Conservation (phyloP, 2,329 filamentous ascomycete species). For the Neonectria faginata region DNA sequence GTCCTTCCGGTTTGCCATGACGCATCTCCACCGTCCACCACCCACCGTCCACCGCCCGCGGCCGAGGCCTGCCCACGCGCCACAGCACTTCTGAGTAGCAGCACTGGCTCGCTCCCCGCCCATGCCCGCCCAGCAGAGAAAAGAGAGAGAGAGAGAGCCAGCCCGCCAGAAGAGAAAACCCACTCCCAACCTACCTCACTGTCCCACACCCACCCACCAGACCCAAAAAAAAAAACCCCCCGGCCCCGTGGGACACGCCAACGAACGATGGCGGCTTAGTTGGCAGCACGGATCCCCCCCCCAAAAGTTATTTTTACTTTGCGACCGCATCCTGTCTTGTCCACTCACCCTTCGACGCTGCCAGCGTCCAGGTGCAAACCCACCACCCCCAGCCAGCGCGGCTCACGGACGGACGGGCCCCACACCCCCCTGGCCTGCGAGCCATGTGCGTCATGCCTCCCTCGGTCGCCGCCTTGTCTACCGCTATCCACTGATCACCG, state of each 20-base stretch:
- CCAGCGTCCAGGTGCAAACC: not conserved
- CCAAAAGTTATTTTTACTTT: slow-evolving; percentile 49
- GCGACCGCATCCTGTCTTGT: slow-evolving; percentile 44
- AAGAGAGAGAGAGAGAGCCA: not conserved
- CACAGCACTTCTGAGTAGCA: slow-evolving; percentile 3
- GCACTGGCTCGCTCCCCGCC: not conserved
- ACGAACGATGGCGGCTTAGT: slow-evolving; percentile 32
- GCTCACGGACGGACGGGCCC: slow-evolving; percentile 21
- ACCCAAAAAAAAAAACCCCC: slow-evolving; percentile 2
- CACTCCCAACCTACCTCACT: not conserved
- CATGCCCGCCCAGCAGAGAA: slow-evolving; percentile 12
- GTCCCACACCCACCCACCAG: slow-evolving; percentile 12
- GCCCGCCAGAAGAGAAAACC: slow-evolving; percentile 7
- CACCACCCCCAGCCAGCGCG: slow-evolving; percentile 21
- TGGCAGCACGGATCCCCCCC: slow-evolving; percentile 40
- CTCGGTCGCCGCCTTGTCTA: slow-evolving; percentile 16
- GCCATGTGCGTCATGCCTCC: slow-evolving; percentile 45
- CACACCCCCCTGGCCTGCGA: slow-evolving; percentile 26
- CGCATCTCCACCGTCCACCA: slow-evolving; percentile 25
- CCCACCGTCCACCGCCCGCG: slow-evolving; percentile 23
- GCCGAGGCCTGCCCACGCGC: slow-evolving; percentile 30
- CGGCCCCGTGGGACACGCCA: slow-evolving; percentile 27
- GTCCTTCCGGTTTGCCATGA: slow-evolving; percentile 28
- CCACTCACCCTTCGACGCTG: slow-evolving; percentile 29
- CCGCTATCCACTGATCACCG: slow-evolving; percentile 24